Conservation (phyloP, 2,329 filamentous ascomycete species). For the Apiospora malaysiana region DNA sequence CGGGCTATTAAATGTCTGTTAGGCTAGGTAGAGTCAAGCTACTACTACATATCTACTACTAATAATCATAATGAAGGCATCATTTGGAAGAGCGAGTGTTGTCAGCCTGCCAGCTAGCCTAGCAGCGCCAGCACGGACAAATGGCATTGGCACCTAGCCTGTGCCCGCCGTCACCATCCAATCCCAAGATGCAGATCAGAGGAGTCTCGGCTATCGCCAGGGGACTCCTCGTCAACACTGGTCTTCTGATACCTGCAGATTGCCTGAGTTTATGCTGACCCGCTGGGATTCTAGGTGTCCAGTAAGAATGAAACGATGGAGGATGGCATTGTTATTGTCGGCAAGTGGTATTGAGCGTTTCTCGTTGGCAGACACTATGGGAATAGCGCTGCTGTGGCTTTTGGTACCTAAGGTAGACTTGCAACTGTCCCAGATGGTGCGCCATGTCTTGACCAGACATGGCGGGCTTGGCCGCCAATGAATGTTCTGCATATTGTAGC, state of each 20-base stretch:
- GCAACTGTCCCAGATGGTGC: neutral
- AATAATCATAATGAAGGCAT: neutral
- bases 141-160: neutral
- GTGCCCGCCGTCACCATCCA: neutral
- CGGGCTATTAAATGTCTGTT: neutral
- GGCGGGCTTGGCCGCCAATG: neutral
- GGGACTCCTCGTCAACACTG: neutral
- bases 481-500: neutral
- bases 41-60: too few species aligned
- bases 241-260: conserved; percentile 1
- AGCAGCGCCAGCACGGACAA: neutral
- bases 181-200: neutral
- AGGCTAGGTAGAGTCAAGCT: neutral
- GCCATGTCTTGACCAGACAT: neutral
- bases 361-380: neutral
- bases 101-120: neutral
- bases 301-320: neutral
- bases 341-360: neutral
- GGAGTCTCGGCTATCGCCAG: neutral
- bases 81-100: neutral
- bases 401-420: neutral
- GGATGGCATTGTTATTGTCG: neutral
- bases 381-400: neutral
- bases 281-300: neutral
- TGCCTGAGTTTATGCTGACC: neutral